Evolutionary conservation across 768 basidiomycete genomes (phyloP), one percentile per base, ranked within the genome.

Genomic region (Pleurotus citrinopileatus): DNA sequence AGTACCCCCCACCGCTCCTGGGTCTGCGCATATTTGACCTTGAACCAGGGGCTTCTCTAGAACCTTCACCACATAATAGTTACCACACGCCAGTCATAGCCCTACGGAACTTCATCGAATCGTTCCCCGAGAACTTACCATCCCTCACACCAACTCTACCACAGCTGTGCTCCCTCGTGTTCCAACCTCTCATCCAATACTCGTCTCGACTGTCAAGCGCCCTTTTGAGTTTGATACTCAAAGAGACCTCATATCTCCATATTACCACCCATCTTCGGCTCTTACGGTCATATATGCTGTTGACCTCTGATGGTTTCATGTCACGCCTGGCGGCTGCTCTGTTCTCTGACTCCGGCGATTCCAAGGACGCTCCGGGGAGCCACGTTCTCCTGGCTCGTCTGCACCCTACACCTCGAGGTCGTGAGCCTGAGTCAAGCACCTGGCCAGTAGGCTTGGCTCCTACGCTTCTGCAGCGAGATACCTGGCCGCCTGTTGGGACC

Each of bases 401-500:
- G 9, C 20, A 22, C 50, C 12, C 6, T 28, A 15, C 20, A 17
- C 5, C 38, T 32, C 26, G 17, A 17, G 12, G 25, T 15, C 40
- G 62, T 59, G 51, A 62, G 58, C 19, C 63, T 15, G 68, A 71
- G 36, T 29, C 19, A 23, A 34, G 29, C 45, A 71, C 70, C 12
- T 82, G 85, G 82, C 81, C 83, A 0, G 78, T 94, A 4, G 94
- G 93, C 1, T 68, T 96, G 4, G 85, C 89, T 7, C 74, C 84
- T 0, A 79, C 81, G 2, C 68, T 96, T n/a, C 79, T 87, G 32
- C 84, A 88, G 42, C 75, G 86, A 29, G 82, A 83, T 46, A 81
- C 77, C 3, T 96, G 94, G 94, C 94, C 94, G 0, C 94, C 94
- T 10, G 86, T 88, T 15, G 91, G 90, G 4, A 78, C 87, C 2